Evolutionary conservation across 768 basidiomycete species (phyloP), one percentile per base, ranked within the genome.

Genomic region (Auricularia sp.): DNA sequence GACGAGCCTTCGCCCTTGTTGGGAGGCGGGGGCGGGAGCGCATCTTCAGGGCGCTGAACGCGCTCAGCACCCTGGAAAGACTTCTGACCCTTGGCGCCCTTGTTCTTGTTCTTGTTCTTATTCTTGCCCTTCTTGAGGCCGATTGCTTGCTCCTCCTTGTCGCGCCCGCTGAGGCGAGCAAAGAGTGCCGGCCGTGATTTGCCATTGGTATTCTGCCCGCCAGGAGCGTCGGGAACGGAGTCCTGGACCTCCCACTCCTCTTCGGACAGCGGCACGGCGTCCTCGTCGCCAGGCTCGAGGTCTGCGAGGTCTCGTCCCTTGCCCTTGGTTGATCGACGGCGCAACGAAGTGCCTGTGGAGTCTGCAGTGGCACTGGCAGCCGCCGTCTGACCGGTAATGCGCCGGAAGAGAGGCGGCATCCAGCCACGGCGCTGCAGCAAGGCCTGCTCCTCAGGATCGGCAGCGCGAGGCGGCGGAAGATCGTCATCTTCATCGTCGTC

Each of bases 241-340:
- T 59, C 56, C 56, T 59, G 56, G 29, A 59, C 56, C 56, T 59
- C 56, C 56, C 56, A 59, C 2, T 59, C 56, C 56, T 59, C 56
- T 10, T 59, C 56, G 7, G 29, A 33, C 16, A 59, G 34, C 29
- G 56, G 23, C 11, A 33, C 29, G 34, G 56, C 56, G 56, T 59
- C 56, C 23, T 59, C 56, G 29, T 59, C 56, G 56, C 56, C 56
- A 23, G 56, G 56, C 23, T 59, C 56, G 14, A 59, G 8, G 56
- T 29, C 34, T 6, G 56, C 14, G 16, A 33, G 11, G 11, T 29
- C 56, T 21, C 56, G 56, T 10, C 56, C 56, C 34, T 59, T 59
- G 23, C 56, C 56, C 34, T 59, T 59, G 10, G 47, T 18, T 7
- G 23, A 34, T 10, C 56, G 56, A 59, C 56, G 56, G 29, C 12